Evolutionary conservation across 1,284 basidiomycete species (phyloP).

Genomic region (Cutaneotrichosporon arboriforme): DNA sequence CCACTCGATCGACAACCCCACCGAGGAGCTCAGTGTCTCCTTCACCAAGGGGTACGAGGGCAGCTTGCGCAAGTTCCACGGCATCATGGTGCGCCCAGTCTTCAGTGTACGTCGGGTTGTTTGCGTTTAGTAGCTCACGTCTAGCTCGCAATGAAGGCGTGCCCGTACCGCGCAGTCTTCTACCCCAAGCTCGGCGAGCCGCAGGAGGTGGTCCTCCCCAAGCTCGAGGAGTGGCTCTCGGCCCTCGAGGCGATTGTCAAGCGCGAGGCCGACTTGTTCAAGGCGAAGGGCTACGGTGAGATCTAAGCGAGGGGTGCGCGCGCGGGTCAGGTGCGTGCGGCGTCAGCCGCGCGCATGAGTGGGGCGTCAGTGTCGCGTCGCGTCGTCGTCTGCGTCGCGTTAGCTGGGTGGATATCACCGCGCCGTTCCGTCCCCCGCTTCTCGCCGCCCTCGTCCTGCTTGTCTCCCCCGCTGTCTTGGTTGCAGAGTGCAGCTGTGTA

Average conservation of each 20-base stretch:
- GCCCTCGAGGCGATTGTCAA: conserved; percentile 67
- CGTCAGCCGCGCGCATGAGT: too few species aligned
- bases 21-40: conserved; percentile 65
- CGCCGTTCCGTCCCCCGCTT: too few species aligned
- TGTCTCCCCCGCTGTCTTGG: too few species aligned
- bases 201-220: conserved; percentile 61
- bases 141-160: conserved; percentile 93
- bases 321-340: too few species aligned
- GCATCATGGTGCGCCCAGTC: conserved; percentile 75
- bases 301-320: conserved; percentile 39
- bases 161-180: conserved; percentile 85
- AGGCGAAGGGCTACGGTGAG: conserved; percentile 60
- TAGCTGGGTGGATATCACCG: too few species aligned
- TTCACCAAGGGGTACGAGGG: conserved; percentile 79
- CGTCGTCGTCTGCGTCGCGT: too few species aligned
- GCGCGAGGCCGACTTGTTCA: conserved; percentile 69
- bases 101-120: conserved; percentile 61
- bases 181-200: conserved; percentile 79
- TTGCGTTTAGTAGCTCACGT: conserved; percentile 58
- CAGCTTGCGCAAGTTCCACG: conserved; percentile 81
- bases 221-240: conserved; percentile 71
- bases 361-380: too few species aligned
- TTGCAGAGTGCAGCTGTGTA: too few species aligned
- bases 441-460: too few species aligned
- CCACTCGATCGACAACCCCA: conserved; percentile 62